Conservation (phyloP, 805 yeast species). For the Monosporozyma aquatica region DNA sequence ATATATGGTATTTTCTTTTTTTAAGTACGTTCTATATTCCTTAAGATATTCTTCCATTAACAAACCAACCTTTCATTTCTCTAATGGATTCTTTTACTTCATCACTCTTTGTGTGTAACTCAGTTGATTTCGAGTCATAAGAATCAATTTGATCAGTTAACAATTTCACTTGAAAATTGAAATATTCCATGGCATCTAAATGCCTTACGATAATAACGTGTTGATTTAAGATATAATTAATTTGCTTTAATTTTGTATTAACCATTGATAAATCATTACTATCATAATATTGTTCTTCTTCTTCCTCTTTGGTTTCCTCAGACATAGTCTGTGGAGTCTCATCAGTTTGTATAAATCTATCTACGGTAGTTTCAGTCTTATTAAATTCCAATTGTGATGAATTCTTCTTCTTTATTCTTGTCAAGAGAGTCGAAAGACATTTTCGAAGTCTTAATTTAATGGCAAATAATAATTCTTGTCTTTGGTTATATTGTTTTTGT, state of each 20-base stretch:
- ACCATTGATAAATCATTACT: slow-evolving; percentile 11
- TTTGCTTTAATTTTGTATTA: slow-evolving; percentile 23
- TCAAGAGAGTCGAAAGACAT: slow-evolving; percentile 19
- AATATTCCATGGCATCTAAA: slow-evolving; percentile 18
- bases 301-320: slow-evolving; percentile 8
- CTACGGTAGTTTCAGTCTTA: slow-evolving; percentile 28
- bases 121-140: slow-evolving; percentile 7
- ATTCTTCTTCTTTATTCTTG: slow-evolving; percentile 30
- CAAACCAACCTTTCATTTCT: slow-evolving; percentile 35
- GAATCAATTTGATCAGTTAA: slow-evolving; percentile 17
- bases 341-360: slow-evolving; percentile 24
- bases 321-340: slow-evolving; percentile 12
- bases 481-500: slow-evolving; percentile 32
- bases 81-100: slow-evolving; percentile 28
- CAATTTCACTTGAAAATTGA: slow-evolving; percentile 26
- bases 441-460: slow-evolving; percentile 27
- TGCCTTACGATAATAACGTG: slow-evolving; percentile 13
- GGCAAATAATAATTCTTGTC: slow-evolving; percentile 29
- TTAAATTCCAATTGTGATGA: slow-evolving; percentile 36
- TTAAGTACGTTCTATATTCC: too few relatives aligned
- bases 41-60: slow-evolving; percentile 31
- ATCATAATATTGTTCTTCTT: not conserved
- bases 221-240: slow-evolving; percentile 26
- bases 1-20: too few relatives aligned
- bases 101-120: slow-evolving; percentile 3